phyloP scores from a whole-genome alignment of 140 eudicot genomes.

The Cichorium intybus region DNA sequence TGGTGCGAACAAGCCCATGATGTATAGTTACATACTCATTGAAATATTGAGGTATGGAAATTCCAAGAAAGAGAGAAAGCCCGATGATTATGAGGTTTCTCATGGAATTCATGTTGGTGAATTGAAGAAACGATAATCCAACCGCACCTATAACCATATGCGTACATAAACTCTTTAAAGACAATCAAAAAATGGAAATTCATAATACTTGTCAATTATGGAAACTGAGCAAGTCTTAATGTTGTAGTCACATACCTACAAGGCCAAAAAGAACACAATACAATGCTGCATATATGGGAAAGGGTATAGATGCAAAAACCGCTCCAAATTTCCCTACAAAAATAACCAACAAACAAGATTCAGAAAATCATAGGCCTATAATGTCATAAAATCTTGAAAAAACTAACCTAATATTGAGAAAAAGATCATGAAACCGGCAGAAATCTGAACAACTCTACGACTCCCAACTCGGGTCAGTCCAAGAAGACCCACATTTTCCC shows the following conservation, averaged over 20 bases:
- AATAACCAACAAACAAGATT: not conserved
- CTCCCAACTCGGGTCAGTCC: constrained; percentile 97
- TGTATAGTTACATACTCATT: constrained; percentile 45
- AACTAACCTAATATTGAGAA: constrained; percentile 80
- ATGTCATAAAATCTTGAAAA: not conserved
- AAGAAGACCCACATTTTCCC: constrained; percentile 93
- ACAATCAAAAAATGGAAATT: not conserved
- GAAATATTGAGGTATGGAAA: constrained; percentile 89
- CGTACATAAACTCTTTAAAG: not conserved
- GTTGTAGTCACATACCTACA: constrained; percentile 64
- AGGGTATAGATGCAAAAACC: constrained; percentile 96
- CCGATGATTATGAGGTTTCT: constrained; percentile 92
- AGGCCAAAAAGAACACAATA: constrained; percentile 95
- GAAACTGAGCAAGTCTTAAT: not conserved
- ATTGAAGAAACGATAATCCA: constrained; percentile 94
- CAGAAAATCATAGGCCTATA: not conserved
- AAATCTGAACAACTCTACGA: constrained; percentile 94
- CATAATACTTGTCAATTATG: not conserved
- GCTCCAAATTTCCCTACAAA: constrained; percentile 97
- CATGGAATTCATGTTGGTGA: constrained; percentile 99
- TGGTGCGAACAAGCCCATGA: constrained; percentile 84
- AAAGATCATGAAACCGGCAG: constrained; percentile 97
- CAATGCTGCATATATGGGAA: constrained; percentile 91
- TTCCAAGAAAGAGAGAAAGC: constrained; percentile 91
- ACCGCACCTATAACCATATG: constrained; percentile 69